Percentiles rank a stretch among this genome's conserved stretches.
phyloP scores from a whole-genome alignment of 1,284 basidiomycete species.

The Kwoniella shivajii region DNA sequence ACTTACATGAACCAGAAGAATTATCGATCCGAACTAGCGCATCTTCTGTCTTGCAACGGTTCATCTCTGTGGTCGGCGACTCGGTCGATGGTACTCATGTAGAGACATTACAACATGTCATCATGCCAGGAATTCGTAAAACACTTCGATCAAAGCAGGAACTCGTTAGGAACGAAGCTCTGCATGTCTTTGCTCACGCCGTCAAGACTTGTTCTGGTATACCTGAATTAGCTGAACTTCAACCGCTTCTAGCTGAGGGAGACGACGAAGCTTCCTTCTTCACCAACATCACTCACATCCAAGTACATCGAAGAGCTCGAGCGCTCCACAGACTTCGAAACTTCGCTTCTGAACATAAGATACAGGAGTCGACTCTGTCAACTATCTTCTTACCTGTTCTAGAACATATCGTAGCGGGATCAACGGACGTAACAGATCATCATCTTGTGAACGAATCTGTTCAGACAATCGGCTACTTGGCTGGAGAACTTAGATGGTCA shows the following conservation, averaged over 20 bases:
- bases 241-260: constrained; percentile 76
- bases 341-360: constrained; percentile 63
- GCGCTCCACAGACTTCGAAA: constrained; percentile 86
- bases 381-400: constrained; percentile 88
- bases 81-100: constrained; percentile 57
- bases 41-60: constrained; percentile 72
- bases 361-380: constrained; percentile 73
- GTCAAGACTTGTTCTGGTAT: constrained; percentile 69
- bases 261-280: constrained; percentile 98
- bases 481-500: constrained; percentile 76
- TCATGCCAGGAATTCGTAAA: constrained; percentile 82
- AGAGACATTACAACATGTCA: constrained; percentile 64
- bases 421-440: constrained; percentile 74
- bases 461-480: constrained; percentile 70
- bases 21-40: constrained; percentile 85
- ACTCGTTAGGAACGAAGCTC: constrained; percentile 82
- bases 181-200: constrained; percentile 77
- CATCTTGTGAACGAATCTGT: constrained; percentile 92
- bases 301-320: constrained; percentile 85
- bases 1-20: constrained; percentile 87
- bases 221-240: constrained; percentile 72
- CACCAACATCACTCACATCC: constrained; percentile 93
- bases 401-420: constrained; percentile 74
- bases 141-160: constrained; percentile 79
- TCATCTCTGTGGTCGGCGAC: constrained; percentile 65